These are phyloP conservation scores for Pyrenula massariospora DNA, from an alignment of 495 filamentous ascomycete species.

Conservation along the genomic window DNA sequence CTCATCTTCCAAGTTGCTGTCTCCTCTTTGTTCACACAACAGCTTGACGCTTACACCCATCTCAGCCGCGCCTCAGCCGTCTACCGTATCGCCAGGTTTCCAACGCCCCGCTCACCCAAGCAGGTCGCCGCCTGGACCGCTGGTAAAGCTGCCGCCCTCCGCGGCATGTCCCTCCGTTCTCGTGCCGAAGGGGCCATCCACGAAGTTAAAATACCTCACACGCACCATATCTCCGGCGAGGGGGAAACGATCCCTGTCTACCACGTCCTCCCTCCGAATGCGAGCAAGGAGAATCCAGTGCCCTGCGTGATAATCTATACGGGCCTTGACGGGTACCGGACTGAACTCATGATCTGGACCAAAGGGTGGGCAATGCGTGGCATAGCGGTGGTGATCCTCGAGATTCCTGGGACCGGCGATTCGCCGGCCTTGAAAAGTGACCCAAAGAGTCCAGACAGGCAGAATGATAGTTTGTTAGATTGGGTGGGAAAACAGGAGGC, in stretches of 20 bases:
- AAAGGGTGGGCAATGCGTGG: slow-evolving; percentile 52
- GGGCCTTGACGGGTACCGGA: slow-evolving; percentile 68
- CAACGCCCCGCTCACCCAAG: slow-evolving; percentile 44
- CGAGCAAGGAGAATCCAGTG: slow-evolving; percentile 23
- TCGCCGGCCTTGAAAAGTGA: slow-evolving; percentile 53
- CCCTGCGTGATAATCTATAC: slow-evolving; percentile 62
- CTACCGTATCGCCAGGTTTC: slow-evolving; percentile 65
- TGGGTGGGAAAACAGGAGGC: slow-evolving; percentile 47
- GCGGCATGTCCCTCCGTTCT: slow-evolving; percentile 7
- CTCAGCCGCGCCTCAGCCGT: slow-evolving; percentile 54
- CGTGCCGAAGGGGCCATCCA: slow-evolving; percentile 13
- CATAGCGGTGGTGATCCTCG: slow-evolving; percentile 50
- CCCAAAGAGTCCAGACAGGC: slow-evolving; percentile 35
- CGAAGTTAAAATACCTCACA: slow-evolving; percentile 53
- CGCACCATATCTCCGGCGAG: slow-evolving; percentile 31
- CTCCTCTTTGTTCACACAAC: too few relatives aligned
- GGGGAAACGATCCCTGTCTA: slow-evolving; percentile 52
- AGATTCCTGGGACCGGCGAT: slow-evolving; percentile 75
- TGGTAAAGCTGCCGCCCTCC: slow-evolving; percentile 51
- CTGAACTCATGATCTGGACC: slow-evolving; percentile 62
- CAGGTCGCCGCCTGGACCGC: slow-evolving; percentile 19
- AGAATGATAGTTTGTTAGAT: slow-evolving; percentile 46
- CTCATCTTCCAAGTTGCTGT: too few relatives aligned
- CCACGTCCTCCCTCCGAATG: slow-evolving; percentile 42
- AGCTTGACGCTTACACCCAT: too few relatives aligned